Evolutionary conservation across 106 monocot species (phyloP), one percentile per base, ranked within the genome.

Genomic region (Phalaenopsis aphrodite): DNA sequence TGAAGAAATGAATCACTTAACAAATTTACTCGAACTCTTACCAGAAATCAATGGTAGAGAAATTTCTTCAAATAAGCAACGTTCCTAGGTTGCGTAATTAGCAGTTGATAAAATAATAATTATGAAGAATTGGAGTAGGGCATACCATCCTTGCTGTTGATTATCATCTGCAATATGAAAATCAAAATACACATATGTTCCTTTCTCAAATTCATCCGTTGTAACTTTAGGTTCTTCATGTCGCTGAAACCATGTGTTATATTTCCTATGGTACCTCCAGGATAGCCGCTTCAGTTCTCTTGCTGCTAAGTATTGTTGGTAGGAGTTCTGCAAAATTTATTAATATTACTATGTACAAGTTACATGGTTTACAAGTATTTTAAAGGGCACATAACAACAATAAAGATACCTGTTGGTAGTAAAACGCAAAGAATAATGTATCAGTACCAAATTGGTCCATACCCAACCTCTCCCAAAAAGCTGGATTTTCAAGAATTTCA

Each of bases 171-270:
- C 78, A 83, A 95, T 84, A 81, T 95, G 95, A 79, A 95, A 99
- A 85, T 99, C 95, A 85, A 99, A 99, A 85, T 99, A 99, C n/a
- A 99, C 91, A 76, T 99, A 99, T 57, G 95, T 88, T 81, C 99
- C 99, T 77, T 85, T 89, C 84, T 99, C 99, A 82, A 80, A 95
- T 69, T 99, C 93, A 84, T 95, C 99, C 58, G 83, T 95, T 24
- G 99, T 89, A 39, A 99, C 87, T 79, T 93, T 93, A 65, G 99
- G 99, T 75, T 99, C 99, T 76, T 93, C 95, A 78, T 99, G 99
- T 38, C 99, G 80, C 87, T 99, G 99, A 89, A 99, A 99, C 99
- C 99, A 99, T 57, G 99, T 99, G 57, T 93, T 89, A 77, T 91
- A 99, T 77, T 91, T 93, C 74, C 83, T 89, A 80, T 99, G 99